Evolutionary conservation across 192 early-diverging fungal genomes (phyloP), one percentile per base, ranked within the genome.

Genomic region (Podochytrium sp.): DNA sequence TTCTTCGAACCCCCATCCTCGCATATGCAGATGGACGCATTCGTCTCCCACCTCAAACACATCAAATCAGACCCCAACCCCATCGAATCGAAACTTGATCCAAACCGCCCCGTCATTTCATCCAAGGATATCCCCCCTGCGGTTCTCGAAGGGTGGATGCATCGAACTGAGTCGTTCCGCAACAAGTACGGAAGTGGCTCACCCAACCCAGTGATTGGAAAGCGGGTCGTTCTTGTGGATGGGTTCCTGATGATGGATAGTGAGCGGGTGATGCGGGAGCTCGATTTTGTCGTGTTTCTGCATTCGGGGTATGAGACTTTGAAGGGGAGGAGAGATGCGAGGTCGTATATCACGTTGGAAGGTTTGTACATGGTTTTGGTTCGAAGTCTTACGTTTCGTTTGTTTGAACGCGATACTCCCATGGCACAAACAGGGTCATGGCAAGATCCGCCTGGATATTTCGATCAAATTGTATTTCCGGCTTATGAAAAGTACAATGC

Each of bases 231-330:
- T 37, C 79, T 93, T 10, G 78, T 91, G 20, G 95, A 96, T 71
- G 95, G 95, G 7, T 93, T 96, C 65, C 81, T 96, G 55, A 83
- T 96, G 41, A 93, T 87, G 76, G 82, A 87, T 55, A 58, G 87
- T 63, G 65, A 79, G 7, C 40, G 62, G 5, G 65, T 90, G 12
- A 59, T 80, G 16, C 66, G 79, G 2, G 65, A 75, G 6, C 73
- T 87, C 3, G 87, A 90, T 42, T 67, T 75, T 14, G 80, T 86
- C 47, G 75, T 91, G 18, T 90, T 86, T 67, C 63, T 94, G 16
- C 81, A 81, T 41, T 88, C 91, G 0, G 76, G 80, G 0, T 89
- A 87, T 65, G 77, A 82, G 16, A 87, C 84, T 3, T 74, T 95
- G 40, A 90, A 91, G 63, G 49, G 77, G 14, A 79, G 95, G n/a